Conservation (phyloP, 2,329 filamentous ascomycete species). For the Calonectria pseudoreteaudii region DNA sequence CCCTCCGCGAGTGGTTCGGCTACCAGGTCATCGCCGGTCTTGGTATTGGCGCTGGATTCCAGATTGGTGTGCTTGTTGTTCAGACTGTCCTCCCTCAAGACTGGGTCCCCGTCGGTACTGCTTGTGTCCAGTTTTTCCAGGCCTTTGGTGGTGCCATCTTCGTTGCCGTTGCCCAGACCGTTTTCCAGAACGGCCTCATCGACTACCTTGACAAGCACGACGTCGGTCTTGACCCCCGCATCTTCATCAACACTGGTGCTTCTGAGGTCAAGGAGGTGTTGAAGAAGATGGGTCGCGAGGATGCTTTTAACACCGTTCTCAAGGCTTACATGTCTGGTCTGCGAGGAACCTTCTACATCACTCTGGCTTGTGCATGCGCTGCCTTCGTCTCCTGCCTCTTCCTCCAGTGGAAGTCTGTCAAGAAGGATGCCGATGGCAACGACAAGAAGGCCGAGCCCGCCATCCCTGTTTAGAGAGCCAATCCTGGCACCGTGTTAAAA, state of each 20-base stretch:
- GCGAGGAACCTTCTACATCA: conserved; percentile 64
- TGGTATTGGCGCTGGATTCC: conserved; percentile 63
- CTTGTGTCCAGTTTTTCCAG: conserved; percentile 71
- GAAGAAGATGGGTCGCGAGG: conserved; percentile 52
- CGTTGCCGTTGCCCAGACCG: conserved; percentile 73
- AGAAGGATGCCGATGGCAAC: conserved; percentile 51
- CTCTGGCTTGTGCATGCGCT: conserved; percentile 58
- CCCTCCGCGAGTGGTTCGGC: conserved; percentile 65
- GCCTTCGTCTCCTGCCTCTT: conserved; percentile 59
- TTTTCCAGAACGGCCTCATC: conserved; percentile 75
- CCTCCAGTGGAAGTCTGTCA: conserved; percentile 66
- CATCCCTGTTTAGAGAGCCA: conserved; percentile 34
- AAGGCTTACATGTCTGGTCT: conserved; percentile 63
- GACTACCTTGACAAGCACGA: conserved; percentile 59
- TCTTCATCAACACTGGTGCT: conserved; percentile 66
- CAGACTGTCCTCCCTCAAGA: conserved; percentile 63
- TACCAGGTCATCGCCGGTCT: conserved; percentile 68
- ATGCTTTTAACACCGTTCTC: conserved; percentile 57
- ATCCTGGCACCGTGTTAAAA: conserved; percentile 7
- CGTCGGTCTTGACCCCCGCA: conserved; percentile 57
- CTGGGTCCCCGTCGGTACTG: conserved; percentile 63
- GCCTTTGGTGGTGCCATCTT: conserved; percentile 74
- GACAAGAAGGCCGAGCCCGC: conserved; percentile 43
- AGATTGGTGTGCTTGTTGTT: conserved; percentile 61
- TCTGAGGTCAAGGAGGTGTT: conserved; percentile 61